phyloP scores from a whole-genome alignment of 2,329 filamentous ascomycete species.

The Epichloe sylvatica region DNA sequence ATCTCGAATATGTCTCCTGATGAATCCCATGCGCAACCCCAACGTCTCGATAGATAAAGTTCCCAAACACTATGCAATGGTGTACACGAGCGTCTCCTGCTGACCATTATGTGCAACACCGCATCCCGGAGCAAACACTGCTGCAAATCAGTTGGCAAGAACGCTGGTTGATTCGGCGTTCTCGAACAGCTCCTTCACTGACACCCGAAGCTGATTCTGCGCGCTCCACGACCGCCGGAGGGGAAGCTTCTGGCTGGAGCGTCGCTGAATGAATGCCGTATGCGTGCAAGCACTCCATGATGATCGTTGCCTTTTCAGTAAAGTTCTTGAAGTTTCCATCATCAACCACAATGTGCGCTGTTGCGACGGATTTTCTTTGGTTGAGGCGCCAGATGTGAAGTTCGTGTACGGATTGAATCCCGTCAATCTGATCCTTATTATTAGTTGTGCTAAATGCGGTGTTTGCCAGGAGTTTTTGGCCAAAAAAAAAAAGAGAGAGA shows the following conservation, averaged over 20 bases:
- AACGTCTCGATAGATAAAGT: background rate
- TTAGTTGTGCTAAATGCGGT: background rate
- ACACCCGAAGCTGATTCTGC: slow-evolving; percentile 6
- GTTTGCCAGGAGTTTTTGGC: too few species aligned
- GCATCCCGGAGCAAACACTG: slow-evolving; percentile 34
- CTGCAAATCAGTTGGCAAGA: slow-evolving; percentile 39
- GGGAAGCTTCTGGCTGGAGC: slow-evolving; percentile 47
- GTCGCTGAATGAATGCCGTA: slow-evolving; percentile 62
- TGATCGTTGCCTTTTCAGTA: slow-evolving; percentile 43
- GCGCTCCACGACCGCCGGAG: background rate
- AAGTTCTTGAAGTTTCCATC: slow-evolving; percentile 44
- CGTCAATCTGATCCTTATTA: slow-evolving; percentile 38
- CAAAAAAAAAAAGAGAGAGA: background rate
- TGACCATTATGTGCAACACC: slow-evolving; percentile 27
- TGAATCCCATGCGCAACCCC: background rate
- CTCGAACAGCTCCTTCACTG: slow-evolving; percentile 10
- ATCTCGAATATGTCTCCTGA: too few species aligned
- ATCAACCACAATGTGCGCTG: slow-evolving; percentile 52
- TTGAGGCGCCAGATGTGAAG: slow-evolving; percentile 62
- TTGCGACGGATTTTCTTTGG: slow-evolving; percentile 55
- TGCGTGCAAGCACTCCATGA: slow-evolving; percentile 56
- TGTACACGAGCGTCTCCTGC: background rate
- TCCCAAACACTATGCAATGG: background rate
- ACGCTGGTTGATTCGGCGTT: slow-evolving; percentile 12
- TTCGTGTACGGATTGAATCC: slow-evolving; percentile 54